Base-by-base conservation (phyloP, 139 green algal species). In the Astrephomene gubernaculifera region DNA sequence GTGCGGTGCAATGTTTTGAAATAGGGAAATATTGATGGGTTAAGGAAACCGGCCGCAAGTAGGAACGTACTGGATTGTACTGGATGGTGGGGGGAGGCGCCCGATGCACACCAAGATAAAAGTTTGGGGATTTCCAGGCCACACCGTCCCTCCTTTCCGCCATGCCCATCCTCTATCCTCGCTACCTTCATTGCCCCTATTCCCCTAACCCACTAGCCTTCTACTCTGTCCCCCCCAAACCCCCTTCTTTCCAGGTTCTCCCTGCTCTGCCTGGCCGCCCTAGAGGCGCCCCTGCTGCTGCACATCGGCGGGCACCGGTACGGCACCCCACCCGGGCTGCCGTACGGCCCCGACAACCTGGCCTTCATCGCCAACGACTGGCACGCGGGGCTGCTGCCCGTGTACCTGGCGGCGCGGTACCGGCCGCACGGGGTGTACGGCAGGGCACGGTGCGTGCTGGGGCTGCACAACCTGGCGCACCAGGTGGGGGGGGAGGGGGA, bases 291-390 rank as follows among this genome's bases (percentile, higher is more conserved):
- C 0, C 92, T 98, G 41, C 82, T 97, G 83, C 71, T 89, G 29
- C 12, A 89, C 9, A 43, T 93, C 8, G 81, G 87, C 14, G 71
- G 88, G 4, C 61, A 88, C 74, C 86, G 31, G 25, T 33, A 22
- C 14, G 67, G 67, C 52, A 29, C 33, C 4, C 33, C n/a, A 17
- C 63, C 72, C 31, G 44, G 87, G 31, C 64, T 91, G 68, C 87
- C 90, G 22, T 97, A 96, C 79, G 96, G 96, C 12, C 90, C n/a
- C n/a, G n/a, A 98, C 67, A 83, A 94, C 36, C 81, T 93, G 31
- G 72, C 96, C n/a, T 98, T 98, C 83, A 75, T 98, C 25, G 95
- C 95, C 81, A 98, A 98, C 79, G 96, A 98, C 91, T 98, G 96
- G 96, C 95, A 98, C 79, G 92, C 95, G 25, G 88, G 71, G 0